These are phyloP conservation scores for Tolypocladium capitatum DNA, from an alignment of 2,329 filamentous ascomycete species.

Conservation along the genomic window DNA sequence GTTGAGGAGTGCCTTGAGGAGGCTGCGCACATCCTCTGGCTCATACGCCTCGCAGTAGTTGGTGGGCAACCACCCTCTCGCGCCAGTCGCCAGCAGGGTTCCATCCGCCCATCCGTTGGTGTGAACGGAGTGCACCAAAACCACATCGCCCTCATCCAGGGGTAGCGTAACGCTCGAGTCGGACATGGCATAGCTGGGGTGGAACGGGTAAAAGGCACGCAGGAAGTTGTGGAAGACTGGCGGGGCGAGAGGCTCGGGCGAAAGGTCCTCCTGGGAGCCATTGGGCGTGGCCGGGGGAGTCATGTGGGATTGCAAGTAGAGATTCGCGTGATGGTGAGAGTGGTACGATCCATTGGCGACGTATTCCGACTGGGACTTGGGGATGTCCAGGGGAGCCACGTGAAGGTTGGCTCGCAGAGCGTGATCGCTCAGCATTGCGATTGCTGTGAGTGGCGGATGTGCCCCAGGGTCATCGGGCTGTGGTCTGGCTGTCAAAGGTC, in stretches of 20 bases:
- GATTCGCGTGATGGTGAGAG: slow-evolving; percentile 21
- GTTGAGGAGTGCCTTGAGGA: slow-evolving; percentile 75
- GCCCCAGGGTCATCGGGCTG: slow-evolving; percentile 17
- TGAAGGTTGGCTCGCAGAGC: slow-evolving; percentile 43
- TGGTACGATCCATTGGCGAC: slow-evolving; percentile 17
- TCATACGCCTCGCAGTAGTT: slow-evolving; percentile 98
- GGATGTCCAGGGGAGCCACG: slow-evolving; percentile 45
- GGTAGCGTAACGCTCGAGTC: slow-evolving; percentile 81
- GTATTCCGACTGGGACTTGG: slow-evolving; percentile 24
- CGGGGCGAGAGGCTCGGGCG: slow-evolving; percentile 29
- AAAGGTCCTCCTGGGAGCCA: slow-evolving; percentile 47
- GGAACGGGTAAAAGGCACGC: slow-evolving; percentile 85
- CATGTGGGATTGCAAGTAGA: slow-evolving; percentile 46
- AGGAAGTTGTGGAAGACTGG: slow-evolving; percentile 87
- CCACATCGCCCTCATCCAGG: slow-evolving; percentile 79
- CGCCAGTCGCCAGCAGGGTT: slow-evolving; percentile 72
- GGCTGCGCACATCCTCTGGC: slow-evolving; percentile 68
- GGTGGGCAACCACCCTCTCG: slow-evolving; percentile 88
- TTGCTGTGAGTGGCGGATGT: slow-evolving; percentile 12
- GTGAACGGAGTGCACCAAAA: slow-evolving; percentile 91
- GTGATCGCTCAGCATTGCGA: slow-evolving; percentile 27
- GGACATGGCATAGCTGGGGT: slow-evolving; percentile 62
- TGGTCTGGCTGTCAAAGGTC: slow-evolving; percentile 2
- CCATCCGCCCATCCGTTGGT: slow-evolving; percentile 98
- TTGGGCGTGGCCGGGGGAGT: slow-evolving; percentile 68